Evolutionary conservation across 2,329 filamentous ascomycete genomes (phyloP), one percentile per base, ranked within the genome.

Genomic region (Paecilomyces sp.): DNA sequence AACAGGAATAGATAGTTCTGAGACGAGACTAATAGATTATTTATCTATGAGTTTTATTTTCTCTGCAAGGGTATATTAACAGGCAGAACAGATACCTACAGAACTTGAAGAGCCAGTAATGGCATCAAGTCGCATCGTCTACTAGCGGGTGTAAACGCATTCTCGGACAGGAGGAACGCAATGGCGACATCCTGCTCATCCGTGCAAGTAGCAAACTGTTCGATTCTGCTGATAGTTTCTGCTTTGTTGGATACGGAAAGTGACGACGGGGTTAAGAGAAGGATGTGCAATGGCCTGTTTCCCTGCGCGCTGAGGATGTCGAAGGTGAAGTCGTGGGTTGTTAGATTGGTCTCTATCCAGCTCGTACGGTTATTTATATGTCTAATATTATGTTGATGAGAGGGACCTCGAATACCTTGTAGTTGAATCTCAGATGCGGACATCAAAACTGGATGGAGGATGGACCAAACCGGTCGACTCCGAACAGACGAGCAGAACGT

Each of bases 401-500:
- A 22, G 25, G 25, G 6, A 1, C 15, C 7, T 47, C 6, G 18
- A 9, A 18, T 47, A 72, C 70, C 68, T 67, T 65, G 56, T 2
- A 70, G 55, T 31, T 30, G 60, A 28, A 57, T 25, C 9, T 58
- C 28, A 5, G 58, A 60, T 22, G 58, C 30, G 13, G 59, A 57
- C 15, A 56, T 59, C 12, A 73, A 56, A 25, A 65, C 47, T 31
- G 66, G 69, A 9, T 60, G 64, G 11, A 73, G 61, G 25, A 64
- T 60, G 15, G 66, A 66, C 72, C 76, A 78, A 31, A 77, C 69
- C 4, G 72, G 65, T 24, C 75, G 74, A 31, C 67, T 65, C 12
- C 74, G 73, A 12, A 80, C 72, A 15, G 69, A 71, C n/a, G 71
- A 67, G 64, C 74, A 77, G 66, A 80, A 80, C 70, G 74, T 76